Evolutionary conservation across 2,329 filamentous ascomycete genomes (phyloP), one percentile per base, ranked within the genome.

Genomic region (Corinectria fuckeliana): DNA sequence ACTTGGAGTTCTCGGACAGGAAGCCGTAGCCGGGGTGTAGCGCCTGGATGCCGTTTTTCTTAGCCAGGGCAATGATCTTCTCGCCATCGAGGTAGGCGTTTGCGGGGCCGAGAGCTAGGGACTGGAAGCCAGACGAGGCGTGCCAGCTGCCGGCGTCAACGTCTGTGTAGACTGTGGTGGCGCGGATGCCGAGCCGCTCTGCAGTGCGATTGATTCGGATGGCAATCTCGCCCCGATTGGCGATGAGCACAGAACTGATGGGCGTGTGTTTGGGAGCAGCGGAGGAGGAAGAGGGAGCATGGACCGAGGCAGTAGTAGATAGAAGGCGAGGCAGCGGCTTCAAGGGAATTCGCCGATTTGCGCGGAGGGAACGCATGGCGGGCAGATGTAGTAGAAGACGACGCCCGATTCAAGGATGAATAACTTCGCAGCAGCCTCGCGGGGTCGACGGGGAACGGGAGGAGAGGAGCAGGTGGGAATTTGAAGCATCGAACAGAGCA

Each of bases 11-110:
- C 79, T 99, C 95, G 62, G 91, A 96, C 65, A 98, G 80, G 72
- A 96, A 99, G 41, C 95, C 95, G 79, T 99, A 99, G 21, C 95
- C 95, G 0, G 95, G 95, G 76, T 99, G 95, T 67, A 99, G 89
- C 4, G 92, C 94, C 74, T 94, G 87, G 71, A 96, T 97, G 41
- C 91, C 91, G 71, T 94, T 87, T 69, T 90, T 83, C 78, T 93
- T 93, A 13, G 94, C 95, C 58, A 97, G 87, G 25, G 87, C 84
- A 63, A 99, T 94, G 73, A 99, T 98, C 63, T 91, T 88, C 71
- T 96, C 91, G 56, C 93, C 93, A 75, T 99, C 94, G 39, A 99
- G 88, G 74, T 99, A 99, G 52, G 91, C 93, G 48, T 90, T 90
- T 14, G 92, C 87, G 7, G 89, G 86, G 20, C 93, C 93, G 10